Conservation (phyloP, 2,329 filamentous ascomycete species). For the Ascomycota sp. region DNA sequence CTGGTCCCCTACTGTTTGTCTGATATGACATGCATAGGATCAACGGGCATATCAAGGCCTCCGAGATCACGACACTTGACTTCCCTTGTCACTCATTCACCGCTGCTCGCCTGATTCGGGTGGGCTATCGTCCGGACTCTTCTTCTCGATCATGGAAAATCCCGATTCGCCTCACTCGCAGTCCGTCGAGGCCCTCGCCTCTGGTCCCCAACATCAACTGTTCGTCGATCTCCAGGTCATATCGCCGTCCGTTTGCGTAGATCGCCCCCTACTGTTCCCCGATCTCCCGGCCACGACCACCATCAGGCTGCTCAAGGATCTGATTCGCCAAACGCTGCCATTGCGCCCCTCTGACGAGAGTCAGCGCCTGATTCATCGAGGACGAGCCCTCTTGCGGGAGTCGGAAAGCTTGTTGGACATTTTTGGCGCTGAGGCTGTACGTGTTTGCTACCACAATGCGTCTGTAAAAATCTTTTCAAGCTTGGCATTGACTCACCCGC, state of each 20-base stretch:
- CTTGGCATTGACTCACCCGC: no score
- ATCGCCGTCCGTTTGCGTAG: slow-evolving; percentile 35
- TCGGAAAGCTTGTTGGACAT: slow-evolving; percentile 33
- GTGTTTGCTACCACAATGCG: no score
- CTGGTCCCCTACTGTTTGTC: slow-evolving; percentile 1
- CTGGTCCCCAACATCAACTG: slow-evolving; percentile 12
- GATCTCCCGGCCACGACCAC: slow-evolving; percentile 28
- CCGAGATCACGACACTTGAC: no score
- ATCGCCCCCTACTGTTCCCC: slow-evolving; percentile 27
- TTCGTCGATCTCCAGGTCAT: slow-evolving; percentile 36
- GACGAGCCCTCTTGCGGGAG: slow-evolving; percentile 32
- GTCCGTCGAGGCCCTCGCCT: slow-evolving; percentile 6
- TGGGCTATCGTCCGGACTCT: background rate
- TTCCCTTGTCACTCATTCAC: no score
- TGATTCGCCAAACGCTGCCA: slow-evolving; percentile 29
- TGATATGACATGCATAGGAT: slow-evolving; percentile 4
- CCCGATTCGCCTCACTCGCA: slow-evolving; percentile 11
- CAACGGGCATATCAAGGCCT: slow-evolving; percentile 1
- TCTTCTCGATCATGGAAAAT: slow-evolving; percentile 15
- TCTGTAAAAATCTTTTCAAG: no score
- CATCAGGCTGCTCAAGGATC: slow-evolving; percentile 35
- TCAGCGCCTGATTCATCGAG: slow-evolving; percentile 40
- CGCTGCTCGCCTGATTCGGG: no score
- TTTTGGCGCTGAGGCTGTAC: slow-evolving; percentile 33
- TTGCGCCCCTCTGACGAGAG: slow-evolving; percentile 30